These are phyloP conservation scores for Colletotrichum scovillei DNA, from an alignment of 2,329 filamentous ascomycete genomes.

Conservation along the genomic window DNA sequence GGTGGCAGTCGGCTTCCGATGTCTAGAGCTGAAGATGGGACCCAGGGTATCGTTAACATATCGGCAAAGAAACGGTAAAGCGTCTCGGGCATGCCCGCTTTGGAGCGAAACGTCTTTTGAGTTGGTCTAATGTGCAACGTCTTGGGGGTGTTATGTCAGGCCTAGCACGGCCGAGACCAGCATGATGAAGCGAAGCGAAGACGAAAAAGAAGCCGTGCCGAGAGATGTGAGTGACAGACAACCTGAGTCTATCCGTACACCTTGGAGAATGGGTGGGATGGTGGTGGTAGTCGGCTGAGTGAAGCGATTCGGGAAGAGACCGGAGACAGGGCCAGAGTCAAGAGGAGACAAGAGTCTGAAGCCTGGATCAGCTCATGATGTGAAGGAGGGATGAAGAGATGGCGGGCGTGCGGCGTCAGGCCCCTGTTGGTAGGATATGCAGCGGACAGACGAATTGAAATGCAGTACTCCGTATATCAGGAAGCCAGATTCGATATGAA, in stretches of 20 bases:
- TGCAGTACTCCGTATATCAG: neutral
- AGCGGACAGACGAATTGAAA: constrained; percentile 1
- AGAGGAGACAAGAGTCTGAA: neutral
- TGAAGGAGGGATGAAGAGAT: constrained; percentile 5
- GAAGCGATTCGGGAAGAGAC: constrained; percentile 5
- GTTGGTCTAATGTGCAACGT: neutral
- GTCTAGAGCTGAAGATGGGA: neutral
- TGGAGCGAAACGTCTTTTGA: neutral
- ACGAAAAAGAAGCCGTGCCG: neutral
- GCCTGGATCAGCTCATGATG: neutral
- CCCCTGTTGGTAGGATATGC: neutral
- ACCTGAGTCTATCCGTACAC: neutral
- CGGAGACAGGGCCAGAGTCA: neutral
- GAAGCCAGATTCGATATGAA: constrained; percentile 13
- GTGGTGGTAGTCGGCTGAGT: neutral
- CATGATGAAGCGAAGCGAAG: neutral
- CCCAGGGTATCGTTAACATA: neutral
- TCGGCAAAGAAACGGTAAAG: neutral
- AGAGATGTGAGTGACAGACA: neutral
- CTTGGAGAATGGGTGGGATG: neutral
- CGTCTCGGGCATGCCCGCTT: neutral
- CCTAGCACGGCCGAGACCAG: neutral
- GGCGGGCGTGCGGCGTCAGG: neutral
- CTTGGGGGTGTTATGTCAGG: neutral
- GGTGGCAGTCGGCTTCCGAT: constrained; percentile 19